These are phyloP conservation scores for Leishmania amazonensis DNA, from an alignment of 208 protist species.

Conservation along the genomic window DNA sequence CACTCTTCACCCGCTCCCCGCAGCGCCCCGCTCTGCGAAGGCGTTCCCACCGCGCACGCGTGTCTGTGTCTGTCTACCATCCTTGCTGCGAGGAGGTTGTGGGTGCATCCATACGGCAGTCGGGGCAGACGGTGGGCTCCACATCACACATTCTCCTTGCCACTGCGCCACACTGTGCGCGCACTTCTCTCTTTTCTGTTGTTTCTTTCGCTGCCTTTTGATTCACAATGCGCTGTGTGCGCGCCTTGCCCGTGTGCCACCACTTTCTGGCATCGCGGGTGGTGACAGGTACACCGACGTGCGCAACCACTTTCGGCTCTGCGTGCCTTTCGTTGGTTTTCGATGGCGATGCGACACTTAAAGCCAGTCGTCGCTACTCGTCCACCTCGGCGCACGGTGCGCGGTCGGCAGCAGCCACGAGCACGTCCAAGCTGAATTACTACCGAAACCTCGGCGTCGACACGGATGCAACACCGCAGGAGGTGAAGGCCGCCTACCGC, in stretches of 20 bases:
- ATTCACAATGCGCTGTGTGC: slow-evolving; percentile 4
- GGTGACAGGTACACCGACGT: not conserved
- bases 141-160: not conserved
- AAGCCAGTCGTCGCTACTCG: slow-evolving; percentile 8
- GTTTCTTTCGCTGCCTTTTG: not conserved
- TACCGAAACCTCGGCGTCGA: slow-evolving; percentile 73
- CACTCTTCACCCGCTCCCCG: too few species aligned
- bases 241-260: not conserved
- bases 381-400: slow-evolving; percentile 16
- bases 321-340: not conserved
- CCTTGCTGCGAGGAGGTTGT: not conserved
- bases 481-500: slow-evolving; percentile 89
- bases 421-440: slow-evolving; percentile 37
- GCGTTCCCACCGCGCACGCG: not conserved
- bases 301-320: not conserved
- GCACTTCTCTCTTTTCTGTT: not conserved
- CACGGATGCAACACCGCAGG: slow-evolving; percentile 66
- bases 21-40: not conserved
- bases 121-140: not conserved
- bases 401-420: slow-evolving; percentile 13
- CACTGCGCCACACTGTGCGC: not conserved
- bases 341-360: slow-evolving; percentile 8
- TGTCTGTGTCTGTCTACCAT: not conserved
- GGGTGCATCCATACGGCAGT: not conserved
- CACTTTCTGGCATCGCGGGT: not conserved